A percentile compares a stretch with the other conserved stretches of the same genome.
Evolutionary conservation across 2,329 filamentous ascomycete genomes (phyloP).

Genomic region (Didymella pomorum): DNA sequence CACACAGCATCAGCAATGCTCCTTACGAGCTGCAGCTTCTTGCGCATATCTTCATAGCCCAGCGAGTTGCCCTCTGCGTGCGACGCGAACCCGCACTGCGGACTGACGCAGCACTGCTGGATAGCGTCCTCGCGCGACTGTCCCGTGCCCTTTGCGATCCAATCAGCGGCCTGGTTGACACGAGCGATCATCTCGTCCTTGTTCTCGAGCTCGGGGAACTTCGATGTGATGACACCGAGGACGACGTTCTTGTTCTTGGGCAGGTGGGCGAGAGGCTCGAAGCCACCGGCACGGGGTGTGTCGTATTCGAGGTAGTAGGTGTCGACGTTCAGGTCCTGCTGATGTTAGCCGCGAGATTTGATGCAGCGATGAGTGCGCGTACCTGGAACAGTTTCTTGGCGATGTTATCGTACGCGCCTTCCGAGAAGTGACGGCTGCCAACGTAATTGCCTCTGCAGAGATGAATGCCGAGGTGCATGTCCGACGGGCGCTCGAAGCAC

Average conservation of each 20-base stretch:
- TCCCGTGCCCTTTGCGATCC: slow-evolving; percentile 72
- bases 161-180: slow-evolving; percentile 65
- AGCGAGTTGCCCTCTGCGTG: slow-evolving; percentile 77
- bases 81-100: slow-evolving; percentile 62
- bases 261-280: slow-evolving; percentile 56
- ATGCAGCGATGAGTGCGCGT: not conserved
- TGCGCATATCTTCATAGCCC: slow-evolving; percentile 73
- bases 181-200: slow-evolving; percentile 57
- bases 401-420: slow-evolving; percentile 58
- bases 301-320: slow-evolving; percentile 57
- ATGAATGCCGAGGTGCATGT: slow-evolving; percentile 80
- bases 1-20: slow-evolving; percentile 77
- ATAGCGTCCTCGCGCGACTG: slow-evolving; percentile 72
- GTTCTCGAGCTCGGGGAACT: slow-evolving; percentile 57
- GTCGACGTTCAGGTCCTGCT: slow-evolving; percentile 49
- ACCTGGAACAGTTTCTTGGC: slow-evolving; percentile 54
- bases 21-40: slow-evolving; percentile 75
- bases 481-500: slow-evolving; percentile 67
- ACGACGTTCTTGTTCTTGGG: slow-evolving; percentile 59
- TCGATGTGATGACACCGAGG: slow-evolving; percentile 57
- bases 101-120: slow-evolving; percentile 62
- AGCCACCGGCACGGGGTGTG: slow-evolving; percentile 58
- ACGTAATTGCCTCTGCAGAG: slow-evolving; percentile 67
- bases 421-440: slow-evolving; percentile 56
- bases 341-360: slow-evolving; percentile 6